Evolutionary conservation across 1,284 basidiomycete species (phyloP), one percentile per base, ranked within the genome.

Genomic region (Cutaneotrichosporon sp.): DNA sequence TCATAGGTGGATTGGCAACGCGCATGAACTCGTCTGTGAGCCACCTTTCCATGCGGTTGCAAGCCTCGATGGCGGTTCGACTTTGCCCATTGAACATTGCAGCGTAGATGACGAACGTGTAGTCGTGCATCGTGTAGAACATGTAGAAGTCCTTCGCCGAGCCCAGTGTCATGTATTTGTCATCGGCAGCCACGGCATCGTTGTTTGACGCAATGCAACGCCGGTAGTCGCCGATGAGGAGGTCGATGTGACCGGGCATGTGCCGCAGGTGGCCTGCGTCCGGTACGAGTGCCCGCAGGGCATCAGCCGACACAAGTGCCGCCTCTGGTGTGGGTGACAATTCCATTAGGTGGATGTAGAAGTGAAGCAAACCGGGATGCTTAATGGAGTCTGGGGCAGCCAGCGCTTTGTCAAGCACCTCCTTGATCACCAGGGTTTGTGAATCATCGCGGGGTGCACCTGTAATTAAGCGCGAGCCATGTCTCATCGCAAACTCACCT

Each of bases 321-420:
- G 46, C 45, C 52, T 71, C 71, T 14, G 71, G 71, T 6, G 42
- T 46, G 1, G 63, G 57, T 4, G 65, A 67, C 53, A 71, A 61
- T 50, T 73, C 71, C 57, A 64, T 68, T 16, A 68, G 61, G 53
- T 73, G 71, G 45, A 70, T 68, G 59, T 70, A 71, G 26, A 70
- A 60, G 47, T 73, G 71, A 5, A 73, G 59, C 7, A 69, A 34
- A 8, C 68, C 69, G 2, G 66, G 67, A 51, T 73, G 71, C 4
- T 24, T n/a, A 10, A 39, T 33, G 17, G 49, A 37, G 5, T 5
- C 38, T 2, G 60, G 60, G 8, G 45, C 12, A 2, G 27, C 22
- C 16, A 70, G 47, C 5, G 60, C 65, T 19, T 32, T 42, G 25
- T 71, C 67, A 16, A 73, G 51, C 0, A 70, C 61, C 2, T 27